Percentiles rank a stretch among this genome's conserved stretches.
phyloP scores from a whole-genome alignment of 345 rosid genomes.

The Excoecaria cochinchinensis region DNA sequence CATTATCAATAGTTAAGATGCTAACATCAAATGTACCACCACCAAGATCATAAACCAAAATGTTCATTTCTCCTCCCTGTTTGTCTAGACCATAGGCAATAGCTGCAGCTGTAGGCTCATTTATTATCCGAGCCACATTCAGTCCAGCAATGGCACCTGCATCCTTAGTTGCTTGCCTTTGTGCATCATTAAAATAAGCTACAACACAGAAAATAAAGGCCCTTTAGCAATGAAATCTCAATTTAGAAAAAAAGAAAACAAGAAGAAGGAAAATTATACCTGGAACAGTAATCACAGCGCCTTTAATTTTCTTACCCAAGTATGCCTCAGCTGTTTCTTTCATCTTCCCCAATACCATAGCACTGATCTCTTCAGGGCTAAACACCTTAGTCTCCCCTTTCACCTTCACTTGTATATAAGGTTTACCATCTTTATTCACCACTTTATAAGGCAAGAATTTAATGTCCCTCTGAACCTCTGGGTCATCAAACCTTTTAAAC shows the following conservation, averaged over 20 bases:
- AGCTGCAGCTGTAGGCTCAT: slow-evolving; percentile 60
- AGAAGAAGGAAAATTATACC: slow-evolving; percentile 14
- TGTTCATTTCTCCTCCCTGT: slow-evolving; percentile 42
- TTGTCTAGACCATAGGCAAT: slow-evolving; percentile 57
- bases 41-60: slow-evolving; percentile 54
- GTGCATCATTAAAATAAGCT: slow-evolving; percentile 46
- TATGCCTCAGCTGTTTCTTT: too few species aligned
- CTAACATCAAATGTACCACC: slow-evolving; percentile 62
- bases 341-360: too few species aligned
- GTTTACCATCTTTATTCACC: slow-evolving; percentile 40
- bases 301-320: slow-evolving; percentile 39
- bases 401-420: slow-evolving; percentile 32
- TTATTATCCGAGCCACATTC: slow-evolving; percentile 51
- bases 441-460: slow-evolving; percentile 55
- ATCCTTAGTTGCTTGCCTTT: slow-evolving; percentile 41
- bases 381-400: too few species aligned
- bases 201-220: neutral
- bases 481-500: slow-evolving; percentile 34
- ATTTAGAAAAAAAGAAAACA: too few species aligned
- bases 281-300: slow-evolving; percentile 64
- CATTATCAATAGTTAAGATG: slow-evolving; percentile 46
- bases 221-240: neutral
- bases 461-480: slow-evolving; percentile 51
- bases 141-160: slow-evolving; percentile 38
- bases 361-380: too few species aligned